These are phyloP conservation scores for Tremella fuciformis DNA, from an alignment of 768 basidiomycete species.

Conservation along the genomic window DNA sequence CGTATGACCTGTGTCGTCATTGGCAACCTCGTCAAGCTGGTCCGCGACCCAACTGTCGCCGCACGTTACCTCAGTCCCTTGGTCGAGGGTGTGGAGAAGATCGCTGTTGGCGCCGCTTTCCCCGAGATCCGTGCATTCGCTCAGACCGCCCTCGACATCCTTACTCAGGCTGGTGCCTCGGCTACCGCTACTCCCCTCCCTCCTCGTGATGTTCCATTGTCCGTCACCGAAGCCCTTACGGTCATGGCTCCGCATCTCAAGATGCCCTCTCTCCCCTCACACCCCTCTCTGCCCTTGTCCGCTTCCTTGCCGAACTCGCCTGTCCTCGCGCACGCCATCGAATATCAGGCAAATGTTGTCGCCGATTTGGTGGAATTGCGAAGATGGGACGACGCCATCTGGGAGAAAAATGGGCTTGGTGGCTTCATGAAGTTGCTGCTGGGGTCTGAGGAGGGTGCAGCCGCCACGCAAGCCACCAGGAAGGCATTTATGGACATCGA, in stretches of 20 bases:
- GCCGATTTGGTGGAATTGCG: conserved; percentile 67
- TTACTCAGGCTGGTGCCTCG: conserved; percentile 80
- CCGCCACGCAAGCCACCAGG: conserved; percentile 57
- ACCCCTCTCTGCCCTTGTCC: conserved; percentile 56
- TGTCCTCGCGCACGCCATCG: conserved; percentile 62
- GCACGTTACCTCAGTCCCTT: conserved; percentile 82
- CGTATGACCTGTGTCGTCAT: conserved; percentile 90
- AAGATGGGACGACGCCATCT: conserved; percentile 49
- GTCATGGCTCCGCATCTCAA: conserved; percentile 63
- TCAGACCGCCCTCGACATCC: conserved; percentile 72
- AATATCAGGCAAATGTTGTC: conserved; percentile 70
- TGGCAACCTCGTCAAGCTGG: conserved; percentile 95
- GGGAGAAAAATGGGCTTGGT: conserved; percentile 63
- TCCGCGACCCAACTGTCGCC: conserved; percentile 83
- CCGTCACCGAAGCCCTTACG: conserved; percentile 61
- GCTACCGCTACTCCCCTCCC: conserved; percentile 66
- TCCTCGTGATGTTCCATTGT: conserved; percentile 66
- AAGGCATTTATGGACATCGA: conserved; percentile 75
- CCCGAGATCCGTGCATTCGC: conserved; percentile 97
- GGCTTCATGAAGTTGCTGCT: conserved; percentile 71
- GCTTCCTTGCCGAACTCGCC: conserved; percentile 58
- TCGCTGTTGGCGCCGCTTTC: conserved; percentile 86
- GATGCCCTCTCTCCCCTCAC: conserved; percentile 56
- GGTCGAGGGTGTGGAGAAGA: conserved; percentile 84
- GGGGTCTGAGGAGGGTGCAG: conserved; percentile 42